Conservation (phyloP, 805 yeast species). For the Dipodascopsis uninucleata region DNA sequence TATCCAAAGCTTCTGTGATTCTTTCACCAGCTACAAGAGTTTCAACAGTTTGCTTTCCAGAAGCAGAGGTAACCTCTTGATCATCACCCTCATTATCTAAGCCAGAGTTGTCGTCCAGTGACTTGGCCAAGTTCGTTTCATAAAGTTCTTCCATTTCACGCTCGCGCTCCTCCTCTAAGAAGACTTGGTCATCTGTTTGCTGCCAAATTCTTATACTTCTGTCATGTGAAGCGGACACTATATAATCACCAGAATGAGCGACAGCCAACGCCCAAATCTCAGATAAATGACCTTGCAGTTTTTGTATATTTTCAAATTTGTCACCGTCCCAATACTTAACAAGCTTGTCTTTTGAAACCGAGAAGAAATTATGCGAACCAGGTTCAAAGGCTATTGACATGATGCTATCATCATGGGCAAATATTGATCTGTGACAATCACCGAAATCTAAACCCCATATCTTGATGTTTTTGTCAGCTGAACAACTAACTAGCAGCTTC, state of each 20-base stretch:
- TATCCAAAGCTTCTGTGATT: conserved; percentile 84
- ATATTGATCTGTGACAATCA: conserved; percentile 94
- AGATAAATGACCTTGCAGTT: conserved; percentile 77
- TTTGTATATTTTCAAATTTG: conserved; percentile 90
- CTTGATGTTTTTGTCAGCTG: conserved; percentile 96
- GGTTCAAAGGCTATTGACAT: conserved; percentile 84
- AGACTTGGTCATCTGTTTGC: conserved; percentile 92
- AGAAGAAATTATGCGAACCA: conserved; percentile 82
- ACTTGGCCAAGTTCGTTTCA: conserved; percentile 71
- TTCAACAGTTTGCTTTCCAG: conserved; percentile 79
- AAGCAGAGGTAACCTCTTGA: conserved; percentile 49
- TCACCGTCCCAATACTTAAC: conserved; percentile 98
- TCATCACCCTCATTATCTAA: conserved; percentile 39
- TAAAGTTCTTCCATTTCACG: conserved; percentile 90
- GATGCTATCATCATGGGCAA: conserved; percentile 95
- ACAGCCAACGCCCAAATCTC: conserved; percentile 94
- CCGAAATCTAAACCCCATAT: conserved; percentile 99
- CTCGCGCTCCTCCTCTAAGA: conserved; percentile 93
- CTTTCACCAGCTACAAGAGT: conserved; percentile 93
- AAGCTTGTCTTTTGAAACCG: conserved; percentile 82
- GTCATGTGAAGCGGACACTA: conserved; percentile 86
- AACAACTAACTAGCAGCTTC: conserved; percentile 82
- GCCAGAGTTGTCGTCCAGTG: conserved; percentile 56
- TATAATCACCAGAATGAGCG: conserved; percentile 59
- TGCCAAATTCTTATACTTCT: conserved; percentile 91